These are phyloP conservation scores for Penicillium capsulatum DNA, from an alignment of 2,329 filamentous ascomycete species.

Conservation along the genomic window DNA sequence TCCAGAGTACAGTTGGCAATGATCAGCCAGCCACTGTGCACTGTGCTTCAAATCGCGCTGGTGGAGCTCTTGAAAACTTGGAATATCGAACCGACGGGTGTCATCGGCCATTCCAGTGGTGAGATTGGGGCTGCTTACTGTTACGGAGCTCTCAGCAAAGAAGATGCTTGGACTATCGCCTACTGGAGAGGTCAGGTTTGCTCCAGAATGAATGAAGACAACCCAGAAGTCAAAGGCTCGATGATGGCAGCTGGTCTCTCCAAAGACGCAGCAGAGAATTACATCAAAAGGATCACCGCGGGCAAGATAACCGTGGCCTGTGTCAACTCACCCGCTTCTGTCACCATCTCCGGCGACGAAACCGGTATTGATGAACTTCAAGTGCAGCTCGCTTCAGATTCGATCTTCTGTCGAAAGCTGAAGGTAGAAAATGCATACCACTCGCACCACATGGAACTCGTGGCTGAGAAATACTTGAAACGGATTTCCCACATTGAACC, in stretches of 20 bases:
- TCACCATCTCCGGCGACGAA: constrained; percentile 37
- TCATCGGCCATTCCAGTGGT: constrained; percentile 21
- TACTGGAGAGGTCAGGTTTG: constrained; percentile 15
- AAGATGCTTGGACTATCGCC: constrained; percentile 14
- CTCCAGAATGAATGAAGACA: not conserved
- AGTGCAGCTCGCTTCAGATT: constrained; percentile 1
- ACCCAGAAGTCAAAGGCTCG: not conserved
- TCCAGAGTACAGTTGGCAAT: not conserved
- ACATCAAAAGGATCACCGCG: constrained; percentile 1
- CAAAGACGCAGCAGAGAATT: constrained; percentile 1
- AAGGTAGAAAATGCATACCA: constrained; percentile 43
- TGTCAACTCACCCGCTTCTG: too few relatives aligned
- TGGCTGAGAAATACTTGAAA: not conserved
- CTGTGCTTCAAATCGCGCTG: constrained; percentile 18
- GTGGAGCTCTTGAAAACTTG: constrained; percentile 8
- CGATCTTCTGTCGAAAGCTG: constrained; percentile 9
- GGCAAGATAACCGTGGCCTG: constrained; percentile 6
- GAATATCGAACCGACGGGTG: constrained; percentile 7
- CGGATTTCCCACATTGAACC: too few relatives aligned
- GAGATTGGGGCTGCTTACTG: constrained; percentile 22
- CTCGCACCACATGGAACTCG: constrained; percentile 37
- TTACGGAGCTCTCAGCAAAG: constrained; percentile 5
- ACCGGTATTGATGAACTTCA: constrained; percentile 12
- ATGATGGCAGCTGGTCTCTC: not conserved
- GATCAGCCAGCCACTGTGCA: constrained; percentile 16